A percentile compares a stretch with the other conserved stretches of the same genome.
These are phyloP conservation scores for Rhodamnia rubescens DNA, from an alignment of 345 rosid genomes.

Conservation along the genomic window DNA sequence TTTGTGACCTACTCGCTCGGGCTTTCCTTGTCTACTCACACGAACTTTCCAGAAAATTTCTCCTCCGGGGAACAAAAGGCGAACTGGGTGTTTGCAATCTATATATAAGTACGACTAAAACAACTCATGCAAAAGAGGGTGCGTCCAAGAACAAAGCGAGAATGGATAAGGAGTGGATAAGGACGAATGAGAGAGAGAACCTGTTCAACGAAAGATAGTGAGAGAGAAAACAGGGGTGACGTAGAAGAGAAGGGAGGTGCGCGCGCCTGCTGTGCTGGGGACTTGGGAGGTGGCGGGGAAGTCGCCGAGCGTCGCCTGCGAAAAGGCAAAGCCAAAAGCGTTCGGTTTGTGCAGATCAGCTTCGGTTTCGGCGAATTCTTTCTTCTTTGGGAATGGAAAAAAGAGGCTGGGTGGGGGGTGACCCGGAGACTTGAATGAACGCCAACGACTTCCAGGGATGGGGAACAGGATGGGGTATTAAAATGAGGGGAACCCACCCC, in stretches of 20 bases:
- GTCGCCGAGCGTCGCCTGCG: not conserved
- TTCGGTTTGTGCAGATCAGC: not conserved
- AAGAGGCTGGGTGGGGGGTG: not conserved
- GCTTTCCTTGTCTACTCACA: not conserved
- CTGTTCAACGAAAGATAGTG: not conserved
- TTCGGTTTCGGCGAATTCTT: not conserved
- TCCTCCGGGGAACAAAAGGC: not conserved
- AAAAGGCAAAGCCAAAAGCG: not conserved
- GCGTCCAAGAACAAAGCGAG: not conserved
- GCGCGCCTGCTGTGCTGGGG: not conserved
- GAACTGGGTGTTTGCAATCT: not conserved
- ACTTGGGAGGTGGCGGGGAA: not conserved
- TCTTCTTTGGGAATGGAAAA: not conserved
- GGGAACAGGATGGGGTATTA: not conserved
- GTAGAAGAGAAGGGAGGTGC: not conserved
- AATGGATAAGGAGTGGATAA: not conserved
- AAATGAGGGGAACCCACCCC: not conserved
- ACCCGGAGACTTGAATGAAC: not conserved
- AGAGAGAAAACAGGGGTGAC: not conserved
- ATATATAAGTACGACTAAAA: not conserved
- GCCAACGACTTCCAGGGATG: not conserved
- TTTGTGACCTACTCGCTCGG: not conserved
- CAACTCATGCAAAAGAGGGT: not conserved
- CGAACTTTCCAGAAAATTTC: not conserved
- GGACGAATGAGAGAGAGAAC: not conserved